A percentile compares a stretch with the other conserved stretches of the same genome.
phyloP scores from a whole-genome alignment of 768 basidiomycete genomes.

The Lentinula boryana region DNA sequence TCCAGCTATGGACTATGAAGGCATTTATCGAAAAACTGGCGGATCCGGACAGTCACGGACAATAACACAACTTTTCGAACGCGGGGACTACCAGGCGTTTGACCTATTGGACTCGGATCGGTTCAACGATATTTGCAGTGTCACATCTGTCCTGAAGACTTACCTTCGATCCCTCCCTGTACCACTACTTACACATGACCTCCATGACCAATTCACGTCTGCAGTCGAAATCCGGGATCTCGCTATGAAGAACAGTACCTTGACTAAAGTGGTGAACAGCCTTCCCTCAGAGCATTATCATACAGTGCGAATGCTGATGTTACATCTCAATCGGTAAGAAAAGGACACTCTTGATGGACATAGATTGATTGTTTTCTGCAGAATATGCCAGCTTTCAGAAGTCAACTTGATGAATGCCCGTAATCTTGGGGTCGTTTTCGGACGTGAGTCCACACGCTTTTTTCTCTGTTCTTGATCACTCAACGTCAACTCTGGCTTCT shows the following conservation, averaged over 20 bases:
- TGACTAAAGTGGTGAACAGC: slow-evolving; percentile 65
- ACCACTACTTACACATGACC: slow-evolving; percentile 84
- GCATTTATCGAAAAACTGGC: slow-evolving; percentile 97
- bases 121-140: slow-evolving; percentile 96
- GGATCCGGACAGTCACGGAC: slow-evolving; percentile 87
- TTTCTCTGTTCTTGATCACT: neutral
- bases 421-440: slow-evolving; percentile 96
- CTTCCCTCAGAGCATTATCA: slow-evolving; percentile 86
- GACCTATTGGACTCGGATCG: slow-evolving; percentile 81
- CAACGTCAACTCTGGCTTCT: slow-evolving; percentile 9
- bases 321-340: slow-evolving; percentile 80
- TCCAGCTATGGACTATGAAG: slow-evolving; percentile 55
- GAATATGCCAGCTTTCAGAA: slow-evolving; percentile 60
- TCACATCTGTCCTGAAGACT: slow-evolving; percentile 94
- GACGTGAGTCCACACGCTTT: slow-evolving; percentile 60
- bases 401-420: slow-evolving; percentile 91
- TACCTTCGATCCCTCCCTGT: slow-evolving; percentile 93
- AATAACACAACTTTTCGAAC: slow-evolving; percentile 93
- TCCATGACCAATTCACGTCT: slow-evolving; percentile 86
- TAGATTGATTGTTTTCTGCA: slow-evolving; percentile 18
- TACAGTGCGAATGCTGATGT: slow-evolving; percentile 75
- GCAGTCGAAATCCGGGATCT: slow-evolving; percentile 69
- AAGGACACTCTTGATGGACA: neutral
- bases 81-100: slow-evolving; percentile 84
- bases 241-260: slow-evolving; percentile 46